Conservation (phyloP, 2,329 filamentous ascomycete genomes). For the Chaetomiaceae sp. region DNA sequence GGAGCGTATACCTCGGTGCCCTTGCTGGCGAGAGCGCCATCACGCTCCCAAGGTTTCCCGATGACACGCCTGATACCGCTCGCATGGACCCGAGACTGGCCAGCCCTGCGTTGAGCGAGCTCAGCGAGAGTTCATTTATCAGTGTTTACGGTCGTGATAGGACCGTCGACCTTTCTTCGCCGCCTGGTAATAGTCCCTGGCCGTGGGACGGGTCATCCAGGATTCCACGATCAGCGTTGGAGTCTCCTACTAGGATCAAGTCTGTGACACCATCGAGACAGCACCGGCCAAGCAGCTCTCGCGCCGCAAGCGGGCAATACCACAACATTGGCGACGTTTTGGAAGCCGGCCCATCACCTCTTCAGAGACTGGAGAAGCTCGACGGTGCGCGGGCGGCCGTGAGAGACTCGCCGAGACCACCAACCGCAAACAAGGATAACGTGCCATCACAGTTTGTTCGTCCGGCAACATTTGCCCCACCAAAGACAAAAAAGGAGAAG, state of each 20-base stretch:
- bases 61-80: slow-evolving; percentile 36
- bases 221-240: slow-evolving; percentile 4
- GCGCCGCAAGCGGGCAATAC: slow-evolving; percentile 34
- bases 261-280: slow-evolving; percentile 25
- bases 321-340: slow-evolving; percentile 46
- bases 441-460: slow-evolving; percentile 21
- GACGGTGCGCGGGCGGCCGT: slow-evolving; percentile 31
- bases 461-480: slow-evolving; percentile 22
- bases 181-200: slow-evolving; percentile 26
- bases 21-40: slow-evolving; percentile 41
- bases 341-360: slow-evolving; percentile 41
- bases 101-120: slow-evolving; percentile 59
- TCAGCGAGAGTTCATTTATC: slow-evolving; percentile 64
- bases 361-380: slow-evolving; percentile 48
- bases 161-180: slow-evolving; percentile 25
- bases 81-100: slow-evolving; percentile 41
- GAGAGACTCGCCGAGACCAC: slow-evolving; percentile 28
- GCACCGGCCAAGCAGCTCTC: slow-evolving; percentile 31
- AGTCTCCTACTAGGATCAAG: slow-evolving; percentile 14
- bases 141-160: slow-evolving; percentile 57
- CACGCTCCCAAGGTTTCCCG: slow-evolving; percentile 46
- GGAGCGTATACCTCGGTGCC: slow-evolving; percentile 53
- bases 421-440: slow-evolving; percentile 31
- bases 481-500: slow-evolving; percentile 43
- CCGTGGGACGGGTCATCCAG: slow-evolving; percentile 21